phyloP scores from a whole-genome alignment of 768 basidiomycete genomes.

The Psilocybe azurescens region DNA sequence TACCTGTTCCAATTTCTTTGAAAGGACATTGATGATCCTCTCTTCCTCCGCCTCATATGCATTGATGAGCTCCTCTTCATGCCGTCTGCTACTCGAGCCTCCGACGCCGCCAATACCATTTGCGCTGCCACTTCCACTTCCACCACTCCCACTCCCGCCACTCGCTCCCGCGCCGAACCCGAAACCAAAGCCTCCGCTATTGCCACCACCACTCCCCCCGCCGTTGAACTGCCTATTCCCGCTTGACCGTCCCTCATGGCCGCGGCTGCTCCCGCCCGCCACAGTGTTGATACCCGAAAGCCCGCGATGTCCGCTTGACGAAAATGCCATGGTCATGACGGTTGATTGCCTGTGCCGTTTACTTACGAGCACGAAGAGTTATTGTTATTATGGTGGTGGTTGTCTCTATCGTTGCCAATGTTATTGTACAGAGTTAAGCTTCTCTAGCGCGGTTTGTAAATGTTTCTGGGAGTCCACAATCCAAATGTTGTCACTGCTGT shows the following conservation, averaged over 20 bases:
- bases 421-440: too few relatives aligned
- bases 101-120: not conserved
- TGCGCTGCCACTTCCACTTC: not conserved
- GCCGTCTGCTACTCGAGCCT: not conserved
- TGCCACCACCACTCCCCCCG: not conserved
- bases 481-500: too few relatives aligned
- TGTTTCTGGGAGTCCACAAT: too few relatives aligned
- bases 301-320: not conserved
- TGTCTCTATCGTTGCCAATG: too few relatives aligned
- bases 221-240: not conserved
- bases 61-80: slow-evolving; percentile 32
- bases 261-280: not conserved
- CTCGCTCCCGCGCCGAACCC: not conserved
- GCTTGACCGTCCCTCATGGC: not conserved
- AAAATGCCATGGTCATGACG: not conserved
- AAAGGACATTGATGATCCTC: slow-evolving; percentile 82
- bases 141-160: not conserved
- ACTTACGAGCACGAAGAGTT: not conserved
- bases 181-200: not conserved
- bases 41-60: slow-evolving; percentile 84
- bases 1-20: slow-evolving; percentile 85
- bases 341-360: not conserved
- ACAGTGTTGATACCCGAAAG: not conserved
- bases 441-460: too few relatives aligned
- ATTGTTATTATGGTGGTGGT: too few relatives aligned